Conservation (phyloP, 2,329 filamentous ascomycete species). For the Periconia digitata region DNA sequence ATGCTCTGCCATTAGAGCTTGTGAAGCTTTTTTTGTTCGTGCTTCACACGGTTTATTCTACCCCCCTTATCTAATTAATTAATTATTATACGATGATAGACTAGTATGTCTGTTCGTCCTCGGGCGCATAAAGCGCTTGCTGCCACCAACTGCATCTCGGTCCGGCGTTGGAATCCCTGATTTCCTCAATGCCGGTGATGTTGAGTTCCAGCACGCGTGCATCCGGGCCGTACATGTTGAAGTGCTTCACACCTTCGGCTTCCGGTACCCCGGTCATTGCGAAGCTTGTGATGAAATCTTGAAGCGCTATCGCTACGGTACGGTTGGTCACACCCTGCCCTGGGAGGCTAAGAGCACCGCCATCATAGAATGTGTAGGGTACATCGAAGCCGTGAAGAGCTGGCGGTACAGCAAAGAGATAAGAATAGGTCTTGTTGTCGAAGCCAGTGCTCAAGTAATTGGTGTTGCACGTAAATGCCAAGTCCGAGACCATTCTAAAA, state of each 20-base stretch:
- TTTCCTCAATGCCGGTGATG: slow-evolving; percentile 43
- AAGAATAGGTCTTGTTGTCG: slow-evolving; percentile 52
- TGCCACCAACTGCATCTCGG: slow-evolving; percentile 58
- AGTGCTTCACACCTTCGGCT: slow-evolving; percentile 44
- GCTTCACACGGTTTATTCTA: no score
- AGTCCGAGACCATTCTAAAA: slow-evolving; percentile 50
- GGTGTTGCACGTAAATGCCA: slow-evolving; percentile 55
- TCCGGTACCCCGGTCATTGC: slow-evolving; percentile 44
- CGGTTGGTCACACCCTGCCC: slow-evolving; percentile 25
- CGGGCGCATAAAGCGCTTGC: slow-evolving; percentile 48
- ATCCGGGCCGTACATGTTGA: slow-evolving; percentile 51
- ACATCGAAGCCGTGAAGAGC: slow-evolving; percentile 57
- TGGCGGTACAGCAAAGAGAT: slow-evolving; percentile 57
- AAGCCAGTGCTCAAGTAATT: slow-evolving; percentile 53
- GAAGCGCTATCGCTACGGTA: slow-evolving; percentile 46
- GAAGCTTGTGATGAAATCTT: slow-evolving; percentile 51
- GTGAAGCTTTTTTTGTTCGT: no score
- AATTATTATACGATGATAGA: no score
- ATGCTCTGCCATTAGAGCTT: no score
- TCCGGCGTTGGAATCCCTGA: slow-evolving; percentile 51
- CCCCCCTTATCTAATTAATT: no score
- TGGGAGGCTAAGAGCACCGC: slow-evolving; percentile 20
- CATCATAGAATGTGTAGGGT: slow-evolving; percentile 56
- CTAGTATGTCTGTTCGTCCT: no score
- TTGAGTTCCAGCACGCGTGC: slow-evolving; percentile 50